Conservation (phyloP, 768 basidiomycete genomes). For the Lentinula raphanica region DNA sequence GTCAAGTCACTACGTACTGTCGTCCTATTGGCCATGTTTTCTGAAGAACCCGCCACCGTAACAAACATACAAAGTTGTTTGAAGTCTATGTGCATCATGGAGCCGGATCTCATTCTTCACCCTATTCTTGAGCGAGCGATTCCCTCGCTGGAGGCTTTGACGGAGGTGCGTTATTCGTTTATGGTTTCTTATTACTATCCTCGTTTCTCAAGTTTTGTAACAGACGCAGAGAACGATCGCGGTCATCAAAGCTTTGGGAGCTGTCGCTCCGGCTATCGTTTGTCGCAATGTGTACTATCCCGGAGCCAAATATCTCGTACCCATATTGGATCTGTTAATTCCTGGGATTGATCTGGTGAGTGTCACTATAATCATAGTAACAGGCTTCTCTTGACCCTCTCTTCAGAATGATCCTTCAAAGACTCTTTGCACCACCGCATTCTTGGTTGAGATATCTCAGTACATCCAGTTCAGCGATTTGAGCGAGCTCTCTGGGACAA, state of each 20-base stretch:
- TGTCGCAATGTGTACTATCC: constrained; percentile 74
- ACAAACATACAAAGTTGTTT: constrained; percentile 73
- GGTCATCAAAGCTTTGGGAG: constrained; percentile 79
- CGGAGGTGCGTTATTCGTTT: constrained; percentile 49
- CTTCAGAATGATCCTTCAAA: constrained; percentile 72
- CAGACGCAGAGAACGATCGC: constrained; percentile 83
- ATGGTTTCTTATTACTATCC: neutral
- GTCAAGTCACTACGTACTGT: constrained; percentile 80
- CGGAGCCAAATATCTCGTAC: constrained; percentile 77
- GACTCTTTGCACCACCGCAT: constrained; percentile 71
- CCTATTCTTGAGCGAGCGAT: constrained; percentile 80
- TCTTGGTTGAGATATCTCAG: constrained; percentile 70
- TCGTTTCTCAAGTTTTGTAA: constrained; percentile 5
- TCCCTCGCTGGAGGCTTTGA: constrained; percentile 83
- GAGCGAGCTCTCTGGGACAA: constrained; percentile 32
- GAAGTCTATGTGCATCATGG: constrained; percentile 78
- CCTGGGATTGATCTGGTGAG: constrained; percentile 83
- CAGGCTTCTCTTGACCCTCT: constrained; percentile 3
- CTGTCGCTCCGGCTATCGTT: constrained; percentile 76
- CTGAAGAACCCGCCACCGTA: constrained; percentile 70
- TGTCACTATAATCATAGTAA: constrained; percentile 2
- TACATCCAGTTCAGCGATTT: constrained; percentile 71
- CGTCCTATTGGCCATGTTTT: constrained; percentile 85
- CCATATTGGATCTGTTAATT: constrained; percentile 74
- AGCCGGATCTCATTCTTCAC: constrained; percentile 80